phyloP scores from a whole-genome alignment of 805 yeast genomes.

The Yarrowia sp. region DNA sequence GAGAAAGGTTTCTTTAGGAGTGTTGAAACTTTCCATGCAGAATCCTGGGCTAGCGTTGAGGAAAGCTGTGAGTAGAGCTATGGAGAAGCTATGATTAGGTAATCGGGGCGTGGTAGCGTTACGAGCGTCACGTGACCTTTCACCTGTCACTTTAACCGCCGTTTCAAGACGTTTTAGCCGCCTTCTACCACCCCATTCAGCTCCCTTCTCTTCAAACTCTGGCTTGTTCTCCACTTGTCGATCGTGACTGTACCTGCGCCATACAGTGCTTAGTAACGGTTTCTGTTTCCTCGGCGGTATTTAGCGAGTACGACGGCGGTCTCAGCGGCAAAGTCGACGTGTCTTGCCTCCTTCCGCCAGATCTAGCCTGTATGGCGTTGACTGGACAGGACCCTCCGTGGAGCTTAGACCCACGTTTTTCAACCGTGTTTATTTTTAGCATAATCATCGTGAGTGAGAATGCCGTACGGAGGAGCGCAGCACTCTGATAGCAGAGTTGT shows the following conservation, averaged over 20 bases:
- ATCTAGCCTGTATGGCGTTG: too few species aligned
- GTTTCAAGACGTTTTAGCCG: too few species aligned
- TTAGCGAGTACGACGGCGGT: conserved; percentile 8
- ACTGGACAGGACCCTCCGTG: not conserved
- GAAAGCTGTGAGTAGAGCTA: too few species aligned
- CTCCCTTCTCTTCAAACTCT: too few species aligned
- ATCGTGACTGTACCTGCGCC: conserved; percentile 26
- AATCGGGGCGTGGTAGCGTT: not conserved
- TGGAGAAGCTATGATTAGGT: not conserved
- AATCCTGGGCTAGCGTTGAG: not conserved
- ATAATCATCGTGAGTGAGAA: not conserved
- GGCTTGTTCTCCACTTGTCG: not conserved
- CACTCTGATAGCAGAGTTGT: too few species aligned
- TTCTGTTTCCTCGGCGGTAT: not conserved
- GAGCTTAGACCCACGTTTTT: not conserved
- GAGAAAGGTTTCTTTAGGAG: conserved; percentile 6
- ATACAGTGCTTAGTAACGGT: conserved; percentile 17
- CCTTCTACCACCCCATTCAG: too few species aligned
- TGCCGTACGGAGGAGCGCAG: not conserved
- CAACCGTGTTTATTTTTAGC: conserved; percentile 7
- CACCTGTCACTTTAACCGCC: too few species aligned
- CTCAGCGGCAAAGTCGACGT: too few species aligned
- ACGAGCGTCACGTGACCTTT: too few species aligned
- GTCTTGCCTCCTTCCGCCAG: too few species aligned
- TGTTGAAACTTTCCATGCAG: conserved; percentile 27